Percentiles rank a stretch among this genome's conserved stretches.
phyloP scores from a whole-genome alignment of 805 yeast genomes.

The Clavispora carvajalis region DNA sequence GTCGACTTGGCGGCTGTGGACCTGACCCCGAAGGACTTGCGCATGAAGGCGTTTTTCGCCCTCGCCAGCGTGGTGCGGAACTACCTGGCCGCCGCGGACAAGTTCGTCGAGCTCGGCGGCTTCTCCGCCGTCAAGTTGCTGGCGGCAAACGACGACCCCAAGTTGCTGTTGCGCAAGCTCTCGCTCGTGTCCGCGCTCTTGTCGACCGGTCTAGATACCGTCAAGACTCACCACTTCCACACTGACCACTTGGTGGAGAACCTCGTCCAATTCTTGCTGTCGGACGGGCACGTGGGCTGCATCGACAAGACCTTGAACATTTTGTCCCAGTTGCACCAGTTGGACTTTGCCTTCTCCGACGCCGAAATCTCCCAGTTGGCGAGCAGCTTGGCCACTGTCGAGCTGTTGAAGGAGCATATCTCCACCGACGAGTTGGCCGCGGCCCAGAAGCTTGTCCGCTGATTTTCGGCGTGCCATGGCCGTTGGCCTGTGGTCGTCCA shows the following conservation, averaged over 20 bases:
- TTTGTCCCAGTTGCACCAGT: constrained; percentile 39
- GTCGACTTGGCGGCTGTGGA: constrained; percentile 35
- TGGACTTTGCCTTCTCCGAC: constrained; percentile 40
- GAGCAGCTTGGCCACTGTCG: constrained; percentile 33
- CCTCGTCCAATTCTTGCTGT: constrained; percentile 25
- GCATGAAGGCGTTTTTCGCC: constrained; percentile 71
- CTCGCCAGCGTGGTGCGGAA: constrained; percentile 71
- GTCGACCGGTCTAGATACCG: constrained; percentile 44
- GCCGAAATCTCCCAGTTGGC: constrained; percentile 36
- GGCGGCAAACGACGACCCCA: constrained; percentile 23
- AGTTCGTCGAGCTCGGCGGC: constrained; percentile 57
- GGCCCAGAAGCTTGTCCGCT: constrained; percentile 36
- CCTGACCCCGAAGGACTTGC: constrained; percentile 24
- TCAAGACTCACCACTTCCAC: constrained; percentile 35
- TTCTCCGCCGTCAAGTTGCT: constrained; percentile 47
- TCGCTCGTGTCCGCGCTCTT: constrained; percentile 57
- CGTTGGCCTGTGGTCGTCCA: no score
- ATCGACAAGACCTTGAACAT: constrained; percentile 55
- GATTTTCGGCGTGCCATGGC: background rate
- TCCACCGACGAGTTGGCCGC: constrained; percentile 50
- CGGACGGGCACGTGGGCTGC: constrained; percentile 41
- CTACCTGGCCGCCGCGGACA: constrained; percentile 47
- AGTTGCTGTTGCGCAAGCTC: constrained; percentile 47
- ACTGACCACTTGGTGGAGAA: constrained; percentile 27
- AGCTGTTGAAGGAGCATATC: constrained; percentile 42